Evolutionary conservation across 1,139 yeast species (phyloP).

Genomic region (Citeromyces siamensis): DNA sequence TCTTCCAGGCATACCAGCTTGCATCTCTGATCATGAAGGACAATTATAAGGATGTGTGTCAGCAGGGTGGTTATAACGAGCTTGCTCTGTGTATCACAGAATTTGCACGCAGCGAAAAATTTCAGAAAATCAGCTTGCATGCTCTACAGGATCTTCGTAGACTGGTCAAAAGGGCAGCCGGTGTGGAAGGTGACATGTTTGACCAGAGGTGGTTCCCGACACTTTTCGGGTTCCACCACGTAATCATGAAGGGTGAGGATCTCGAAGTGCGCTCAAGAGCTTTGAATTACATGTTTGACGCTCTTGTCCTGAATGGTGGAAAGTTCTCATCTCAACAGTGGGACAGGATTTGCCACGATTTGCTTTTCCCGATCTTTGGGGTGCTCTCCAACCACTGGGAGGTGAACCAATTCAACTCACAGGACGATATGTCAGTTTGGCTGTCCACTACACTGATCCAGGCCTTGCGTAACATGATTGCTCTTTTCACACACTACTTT

Average conservation of each 20-base stretch:
- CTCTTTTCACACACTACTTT: conserved; percentile 22
- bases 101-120: conserved; percentile 73
- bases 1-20: conserved; percentile 49
- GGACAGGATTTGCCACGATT: conserved; percentile 65
- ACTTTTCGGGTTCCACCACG: conserved; percentile 73
- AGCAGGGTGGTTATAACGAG: conserved; percentile 66
- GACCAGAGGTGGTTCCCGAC: conserved; percentile 66
- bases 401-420: conserved; percentile 47
- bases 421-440: conserved; percentile 91
- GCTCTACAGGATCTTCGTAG: conserved; percentile 66
- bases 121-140: conserved; percentile 71
- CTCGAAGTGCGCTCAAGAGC: conserved; percentile 91
- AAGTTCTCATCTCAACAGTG: conserved; percentile 68
- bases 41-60: conserved; percentile 48
- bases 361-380: conserved; percentile 83
- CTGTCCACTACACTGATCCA: conserved; percentile 91
- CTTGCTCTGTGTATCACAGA: conserved; percentile 70
- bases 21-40: conserved; percentile 52
- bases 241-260: conserved; percentile 89
- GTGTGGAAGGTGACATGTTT: conserved; percentile 23
- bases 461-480: conserved; percentile 82
- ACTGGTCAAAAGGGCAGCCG: conserved; percentile 48
- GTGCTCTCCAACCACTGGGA: conserved; percentile 72
- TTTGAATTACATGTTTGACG: conserved; percentile 68
- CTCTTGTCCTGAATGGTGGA: conserved; percentile 67